Conservation (phyloP, 2,329 filamentous ascomycete genomes). For the Penicillium sp. region DNA sequence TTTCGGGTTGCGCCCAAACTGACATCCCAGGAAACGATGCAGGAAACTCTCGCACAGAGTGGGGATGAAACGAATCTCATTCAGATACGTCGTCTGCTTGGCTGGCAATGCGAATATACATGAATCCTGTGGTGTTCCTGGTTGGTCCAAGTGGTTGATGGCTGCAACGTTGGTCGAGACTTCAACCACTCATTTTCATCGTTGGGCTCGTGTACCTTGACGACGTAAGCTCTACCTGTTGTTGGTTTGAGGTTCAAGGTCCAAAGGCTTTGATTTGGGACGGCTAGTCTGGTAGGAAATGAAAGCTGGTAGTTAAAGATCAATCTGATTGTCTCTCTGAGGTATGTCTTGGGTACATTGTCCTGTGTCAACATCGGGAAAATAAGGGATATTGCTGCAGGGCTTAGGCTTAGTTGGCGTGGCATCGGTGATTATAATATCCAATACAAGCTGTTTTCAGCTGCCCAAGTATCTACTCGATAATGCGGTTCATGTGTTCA, state of each 20-base stretch:
- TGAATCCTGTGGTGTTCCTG: constrained; percentile 8
- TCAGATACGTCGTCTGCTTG: constrained; percentile 18
- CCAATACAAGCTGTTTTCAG: constrained; percentile 9
- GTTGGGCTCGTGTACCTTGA: constrained; percentile 10
- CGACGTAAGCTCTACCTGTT: neutral
- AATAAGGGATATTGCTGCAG: constrained; percentile 11
- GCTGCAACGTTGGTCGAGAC: constrained; percentile 21
- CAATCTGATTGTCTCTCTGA: neutral
- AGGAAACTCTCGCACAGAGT: constrained; percentile 17
- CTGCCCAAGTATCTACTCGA: constrained; percentile 8
- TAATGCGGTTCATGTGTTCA: constrained; percentile 4
- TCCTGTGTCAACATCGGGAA: constrained; percentile 13
- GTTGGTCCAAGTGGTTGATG: constrained; percentile 12
- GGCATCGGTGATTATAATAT: constrained; percentile 5
- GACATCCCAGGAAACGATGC: constrained; percentile 12
- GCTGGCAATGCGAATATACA: constrained; percentile 19
- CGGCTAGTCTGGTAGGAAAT: neutral
- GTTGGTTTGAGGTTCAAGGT: neutral
- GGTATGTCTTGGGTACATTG: too few relatives aligned
- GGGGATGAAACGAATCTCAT: constrained; percentile 6
- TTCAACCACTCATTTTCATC: constrained; percentile 7
- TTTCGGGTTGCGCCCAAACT: constrained; percentile 7
- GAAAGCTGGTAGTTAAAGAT: neutral
- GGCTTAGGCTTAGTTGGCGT: constrained; percentile 7
- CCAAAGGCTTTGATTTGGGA: neutral